These are phyloP conservation scores for Ophiobolus disseminans DNA, from an alignment of 2,329 filamentous ascomycete species.

Conservation along the genomic window DNA sequence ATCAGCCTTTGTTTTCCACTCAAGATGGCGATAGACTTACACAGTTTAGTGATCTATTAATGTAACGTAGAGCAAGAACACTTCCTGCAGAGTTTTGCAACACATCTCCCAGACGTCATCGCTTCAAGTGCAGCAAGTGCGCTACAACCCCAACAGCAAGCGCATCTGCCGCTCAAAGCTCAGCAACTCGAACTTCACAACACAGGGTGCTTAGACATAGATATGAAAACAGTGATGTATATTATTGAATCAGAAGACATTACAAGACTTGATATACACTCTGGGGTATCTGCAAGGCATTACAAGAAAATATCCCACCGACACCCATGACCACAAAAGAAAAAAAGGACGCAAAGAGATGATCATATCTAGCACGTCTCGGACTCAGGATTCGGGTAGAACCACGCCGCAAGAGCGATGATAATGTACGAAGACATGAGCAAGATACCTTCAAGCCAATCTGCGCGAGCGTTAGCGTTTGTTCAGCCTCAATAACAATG, in stretches of 20 bases:
- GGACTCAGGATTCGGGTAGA: slow-evolving; percentile 45
- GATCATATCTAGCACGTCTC: slow-evolving; percentile 19
- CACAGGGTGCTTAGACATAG: no score
- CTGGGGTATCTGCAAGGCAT: slow-evolving; percentile 15
- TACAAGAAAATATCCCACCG: background rate
- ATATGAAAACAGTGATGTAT: background rate
- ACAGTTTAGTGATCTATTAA: no score
- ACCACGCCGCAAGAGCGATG: slow-evolving; percentile 67
- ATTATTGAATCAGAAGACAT: background rate
- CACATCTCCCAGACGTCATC: background rate
- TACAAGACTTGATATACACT: slow-evolving; percentile 6
- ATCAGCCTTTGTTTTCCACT: no score
- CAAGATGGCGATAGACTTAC: no score
- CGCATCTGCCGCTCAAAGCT: no score
- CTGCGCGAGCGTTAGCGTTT: slow-evolving; percentile 36
- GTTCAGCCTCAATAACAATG: background rate
- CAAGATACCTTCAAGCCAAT: slow-evolving; percentile 67
- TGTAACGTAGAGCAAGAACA: no score
- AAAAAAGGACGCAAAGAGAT: background rate
- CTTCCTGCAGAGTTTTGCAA: no score
- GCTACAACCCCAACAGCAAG: background rate
- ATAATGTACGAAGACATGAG: slow-evolving; percentile 68
- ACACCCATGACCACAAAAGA: background rate
- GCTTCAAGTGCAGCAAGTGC: background rate
- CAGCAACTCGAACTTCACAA: no score